These are phyloP conservation scores for Oehlia diaphana DNA, from an alignment of 192 early-diverging fungal species.

Conservation along the genomic window DNA sequence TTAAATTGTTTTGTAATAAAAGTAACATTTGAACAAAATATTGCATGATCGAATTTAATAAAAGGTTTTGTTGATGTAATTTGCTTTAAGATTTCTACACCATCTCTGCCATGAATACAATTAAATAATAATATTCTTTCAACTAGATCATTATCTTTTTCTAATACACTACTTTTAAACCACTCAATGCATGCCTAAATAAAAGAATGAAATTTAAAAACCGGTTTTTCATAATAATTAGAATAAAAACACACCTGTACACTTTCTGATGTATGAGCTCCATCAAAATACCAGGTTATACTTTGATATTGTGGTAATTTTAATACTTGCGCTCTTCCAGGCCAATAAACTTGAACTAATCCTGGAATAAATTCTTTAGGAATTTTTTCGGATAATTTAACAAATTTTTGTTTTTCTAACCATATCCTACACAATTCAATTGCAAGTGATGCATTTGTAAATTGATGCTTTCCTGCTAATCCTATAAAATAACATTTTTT, in stretches of 20 bases:
- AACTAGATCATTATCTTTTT: background rate
- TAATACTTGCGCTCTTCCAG: conserved; percentile 85
- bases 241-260: conserved; percentile 48
- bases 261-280: conserved; percentile 93
- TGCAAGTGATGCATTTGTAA: conserved; percentile 81
- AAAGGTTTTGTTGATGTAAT: conserved; percentile 49
- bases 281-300: conserved; percentile 84
- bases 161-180: background rate
- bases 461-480: conserved; percentile 82
- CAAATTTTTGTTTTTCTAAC: conserved; percentile 47
- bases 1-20: conserved; percentile 39
- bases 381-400: conserved; percentile 34
- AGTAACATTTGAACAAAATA: conserved; percentile 83
- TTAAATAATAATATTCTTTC: conserved; percentile 82
- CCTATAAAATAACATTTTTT: conserved; percentile 48
- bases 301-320: conserved; percentile 43
- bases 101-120: conserved; percentile 76
- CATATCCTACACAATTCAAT: conserved; percentile 70
- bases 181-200: conserved; percentile 14
- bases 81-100: conserved; percentile 61
- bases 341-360: conserved; percentile 70
- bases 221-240: background rate
- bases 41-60: conserved; percentile 59
- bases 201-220: background rate
- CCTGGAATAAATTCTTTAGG: conserved; percentile 63